Evolutionary conservation across 83 land plant genomes (phyloP), one percentile per base, ranked within the genome.

Genomic region (Diphasiastrum complanatum): DNA sequence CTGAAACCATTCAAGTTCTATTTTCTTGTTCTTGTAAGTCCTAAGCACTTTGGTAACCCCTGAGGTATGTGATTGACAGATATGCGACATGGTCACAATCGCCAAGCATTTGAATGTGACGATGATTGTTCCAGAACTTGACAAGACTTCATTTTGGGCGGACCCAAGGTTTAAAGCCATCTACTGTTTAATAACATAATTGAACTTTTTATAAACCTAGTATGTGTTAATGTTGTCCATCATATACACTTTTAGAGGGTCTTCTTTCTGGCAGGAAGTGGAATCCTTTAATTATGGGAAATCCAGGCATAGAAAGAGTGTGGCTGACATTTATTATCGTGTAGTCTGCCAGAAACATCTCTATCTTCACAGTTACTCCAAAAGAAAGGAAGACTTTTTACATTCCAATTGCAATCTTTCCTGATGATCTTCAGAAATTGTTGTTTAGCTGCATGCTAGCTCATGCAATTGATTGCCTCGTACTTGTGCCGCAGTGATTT

Each of bases 61-160:
- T 43, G 6, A 18, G 11, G 26, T 60, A 31, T 43, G 11, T 24
- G 22, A 0, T 31, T 28, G 8, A 1, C 53, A 64, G 67, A 64
- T 64, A 5, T 64, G 67, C 20, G 67, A 64, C 37, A 64, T 64
- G 67, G 67, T 64, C 24, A 33, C 67, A 12, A 34, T 64, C 33
- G 67, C 67, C 3, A 64, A 24, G 18, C 61, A 28, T 48, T 30
- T 64, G 33, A 64, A 64, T 30, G 62, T 64, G 30, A 64, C 67
- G 2, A 31, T 91, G 45, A 73, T 64, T 33, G 62, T 64, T 20
- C 67, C 67, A 22, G 67, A 64, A 23, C 67, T 64, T 31, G 67
- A 64, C 36, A 64, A 64, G 30, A 51, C 67, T 14, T 64, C 67
- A 16, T 64, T 64, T 25, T 64, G 67, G 67, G 62, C 62, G 8